Conservation (phyloP, 1,139 yeast species). For the Hyphopichia burtonii region DNA sequence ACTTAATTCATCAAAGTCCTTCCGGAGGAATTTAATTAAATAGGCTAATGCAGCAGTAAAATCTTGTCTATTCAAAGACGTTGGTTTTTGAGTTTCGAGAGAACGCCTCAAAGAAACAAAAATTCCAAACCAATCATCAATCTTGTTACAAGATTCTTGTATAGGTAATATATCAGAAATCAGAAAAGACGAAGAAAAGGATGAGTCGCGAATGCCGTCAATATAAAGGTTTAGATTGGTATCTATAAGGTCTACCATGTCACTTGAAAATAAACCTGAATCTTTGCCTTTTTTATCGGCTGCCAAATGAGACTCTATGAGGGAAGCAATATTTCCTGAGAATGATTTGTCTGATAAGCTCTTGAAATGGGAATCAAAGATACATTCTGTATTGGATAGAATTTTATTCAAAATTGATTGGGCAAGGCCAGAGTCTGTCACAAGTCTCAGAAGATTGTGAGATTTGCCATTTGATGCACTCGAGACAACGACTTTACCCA, state of each 20-base stretch:
- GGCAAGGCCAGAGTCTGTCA: not conserved
- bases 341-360: not conserved
- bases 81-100: not conserved
- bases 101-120: slow-evolving; percentile 6
- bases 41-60: not conserved
- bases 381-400: not conserved
- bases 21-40: slow-evolving; percentile 1
- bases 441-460: slow-evolving; percentile 2
- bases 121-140: slow-evolving; percentile 25
- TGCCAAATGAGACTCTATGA: not conserved
- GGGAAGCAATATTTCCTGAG: not conserved
- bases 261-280: slow-evolving; percentile 15
- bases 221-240: slow-evolving; percentile 25
- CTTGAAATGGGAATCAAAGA: slow-evolving; percentile 8
- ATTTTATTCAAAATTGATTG: not conserved
- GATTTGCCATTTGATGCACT: slow-evolving; percentile 5
- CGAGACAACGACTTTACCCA: slow-evolving; percentile 17
- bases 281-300: not conserved
- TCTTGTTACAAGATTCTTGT: slow-evolving; percentile 11
- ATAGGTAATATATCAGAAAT: slow-evolving; percentile 1
- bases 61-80: slow-evolving; percentile 2
- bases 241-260: slow-evolving; percentile 26
- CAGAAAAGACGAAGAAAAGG: slow-evolving; percentile 5
- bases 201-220: slow-evolving; percentile 8
- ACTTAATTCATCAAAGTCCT: slow-evolving; percentile 2